phyloP scores from a whole-genome alignment of 2,329 filamentous ascomycete genomes.

The Sporothrix protearum region DNA sequence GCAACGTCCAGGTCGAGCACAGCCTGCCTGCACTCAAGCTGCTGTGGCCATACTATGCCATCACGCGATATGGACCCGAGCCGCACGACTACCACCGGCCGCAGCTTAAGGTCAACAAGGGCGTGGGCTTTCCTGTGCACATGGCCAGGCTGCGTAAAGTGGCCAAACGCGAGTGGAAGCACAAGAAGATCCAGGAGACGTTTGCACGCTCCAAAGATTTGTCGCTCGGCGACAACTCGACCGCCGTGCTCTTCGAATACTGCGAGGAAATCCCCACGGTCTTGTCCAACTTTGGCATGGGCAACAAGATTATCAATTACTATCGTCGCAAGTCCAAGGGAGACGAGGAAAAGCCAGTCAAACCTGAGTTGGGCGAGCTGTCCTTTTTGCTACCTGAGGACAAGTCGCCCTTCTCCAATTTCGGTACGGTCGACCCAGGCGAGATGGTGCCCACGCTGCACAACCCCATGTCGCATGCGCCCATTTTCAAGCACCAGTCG shows the following conservation, averaged over 20 bases:
- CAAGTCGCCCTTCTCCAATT: constrained; percentile 91
- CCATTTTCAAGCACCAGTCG: constrained; percentile 81
- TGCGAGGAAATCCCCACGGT: constrained; percentile 90
- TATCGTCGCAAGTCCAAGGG: constrained; percentile 78
- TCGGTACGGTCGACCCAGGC: constrained; percentile 87
- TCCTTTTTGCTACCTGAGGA: constrained; percentile 87
- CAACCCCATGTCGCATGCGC: constrained; percentile 92
- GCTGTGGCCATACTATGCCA: constrained; percentile 94
- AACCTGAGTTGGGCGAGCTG: constrained; percentile 82
- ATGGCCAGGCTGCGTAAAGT: constrained; percentile 64
- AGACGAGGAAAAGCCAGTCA: constrained; percentile 72
- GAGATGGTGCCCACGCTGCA: constrained; percentile 88
- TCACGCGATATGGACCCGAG: constrained; percentile 67
- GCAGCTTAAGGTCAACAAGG: constrained; percentile 66
- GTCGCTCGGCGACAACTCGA: constrained; percentile 83
- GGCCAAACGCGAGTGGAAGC: constrained; percentile 80
- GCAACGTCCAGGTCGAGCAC: constrained; percentile 90
- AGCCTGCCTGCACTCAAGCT: constrained; percentile 86
- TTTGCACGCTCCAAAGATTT: constrained; percentile 79
- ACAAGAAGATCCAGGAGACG: constrained; percentile 71
- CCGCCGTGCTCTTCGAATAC: constrained; percentile 86
- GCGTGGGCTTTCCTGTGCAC: constrained; percentile 63
- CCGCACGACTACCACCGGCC: constrained; percentile 82
- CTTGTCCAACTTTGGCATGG: constrained; percentile 96
- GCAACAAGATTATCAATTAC: constrained; percentile 92